Evolutionary conservation across 345 rosid genomes (phyloP).

Genomic region (Brassica incana): DNA sequence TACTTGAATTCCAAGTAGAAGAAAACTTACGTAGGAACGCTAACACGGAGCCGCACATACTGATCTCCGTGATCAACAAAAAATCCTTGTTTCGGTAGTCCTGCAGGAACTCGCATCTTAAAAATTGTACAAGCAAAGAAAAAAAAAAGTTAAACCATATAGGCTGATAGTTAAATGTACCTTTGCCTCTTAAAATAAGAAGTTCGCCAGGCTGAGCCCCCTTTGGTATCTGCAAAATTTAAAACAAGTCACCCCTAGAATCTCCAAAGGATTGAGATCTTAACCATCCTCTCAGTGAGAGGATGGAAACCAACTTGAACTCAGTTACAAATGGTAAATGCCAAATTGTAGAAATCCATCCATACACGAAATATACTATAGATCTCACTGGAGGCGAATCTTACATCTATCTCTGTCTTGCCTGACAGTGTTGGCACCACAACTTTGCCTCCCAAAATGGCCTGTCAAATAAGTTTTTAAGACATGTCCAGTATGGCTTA

Average conservation of each 20-base stretch:
- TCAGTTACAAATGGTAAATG: not conserved
- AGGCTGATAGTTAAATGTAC: slow-evolving; percentile 35
- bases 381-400: slow-evolving; percentile 15
- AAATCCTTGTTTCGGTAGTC: slow-evolving; percentile 74
- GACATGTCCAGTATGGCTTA: slow-evolving; percentile 13
- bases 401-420: slow-evolving; percentile 64
- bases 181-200: slow-evolving; percentile 78
- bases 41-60: slow-evolving; percentile 78
- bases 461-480: slow-evolving; percentile 50
- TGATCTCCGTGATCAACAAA: slow-evolving; percentile 78
- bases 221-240: slow-evolving; percentile 70
- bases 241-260: slow-evolving; percentile 8
- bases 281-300: slow-evolving; percentile 1
- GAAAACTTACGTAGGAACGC: slow-evolving; percentile 72
- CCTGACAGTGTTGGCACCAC: slow-evolving; percentile 87
- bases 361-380: not conserved
- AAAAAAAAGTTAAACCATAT: slow-evolving; percentile 2
- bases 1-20: not conserved
- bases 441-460: slow-evolving; percentile 82
- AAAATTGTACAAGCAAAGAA: slow-evolving; percentile 15
- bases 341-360: not conserved
- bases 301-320: not conserved
- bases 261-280: slow-evolving; percentile 11
- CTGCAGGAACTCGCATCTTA: slow-evolving; percentile 45
- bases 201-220: slow-evolving; percentile 88